These are phyloP conservation scores for Epichloe typhina DNA, from an alignment of 2,329 filamentous ascomycete genomes.

Conservation along the genomic window DNA sequence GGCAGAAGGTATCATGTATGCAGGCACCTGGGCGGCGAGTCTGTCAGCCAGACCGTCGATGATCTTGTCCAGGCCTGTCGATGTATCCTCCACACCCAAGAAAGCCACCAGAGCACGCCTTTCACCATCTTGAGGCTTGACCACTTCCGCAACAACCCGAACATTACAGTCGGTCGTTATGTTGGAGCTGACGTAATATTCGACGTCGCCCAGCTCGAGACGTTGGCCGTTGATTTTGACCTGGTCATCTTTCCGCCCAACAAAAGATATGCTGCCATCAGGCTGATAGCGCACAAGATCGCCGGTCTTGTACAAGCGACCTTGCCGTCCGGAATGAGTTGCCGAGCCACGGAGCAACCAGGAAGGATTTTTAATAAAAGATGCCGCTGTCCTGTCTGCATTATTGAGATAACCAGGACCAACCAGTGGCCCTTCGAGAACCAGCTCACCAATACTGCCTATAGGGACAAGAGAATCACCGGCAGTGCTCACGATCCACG, in stretches of 20 bases:
- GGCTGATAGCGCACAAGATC: conserved; percentile 14
- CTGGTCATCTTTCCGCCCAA: conserved; percentile 36
- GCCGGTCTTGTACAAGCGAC: conserved; percentile 12
- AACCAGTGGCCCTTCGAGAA: conserved; percentile 14
- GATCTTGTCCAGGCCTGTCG: neutral
- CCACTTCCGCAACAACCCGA: conserved; percentile 1
- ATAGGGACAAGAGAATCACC: conserved; percentile 8
- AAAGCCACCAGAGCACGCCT: neutral
- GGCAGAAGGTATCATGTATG: conserved; percentile 9
- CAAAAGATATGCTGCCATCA: conserved; percentile 24
- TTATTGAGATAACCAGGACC: conserved; percentile 13
- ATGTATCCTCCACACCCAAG: neutral
- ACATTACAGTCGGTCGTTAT: neutral
- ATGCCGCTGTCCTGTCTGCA: conserved; percentile 9
- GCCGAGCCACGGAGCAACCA: conserved; percentile 7
- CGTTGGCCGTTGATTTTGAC: conserved; percentile 39
- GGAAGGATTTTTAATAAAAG: conserved; percentile 13
- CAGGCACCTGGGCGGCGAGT: neutral
- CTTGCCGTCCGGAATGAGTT: conserved; percentile 13
- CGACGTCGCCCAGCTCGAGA: conserved; percentile 7
- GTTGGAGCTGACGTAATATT: neutral
- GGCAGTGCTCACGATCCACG: conserved; percentile 13
- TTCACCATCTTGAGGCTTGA: neutral
- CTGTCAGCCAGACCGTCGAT: neutral
- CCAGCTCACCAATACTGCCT: conserved; percentile 14